Evolutionary conservation across 257 asterid species (phyloP), one percentile per base, ranked within the genome.

Genomic region (Misopates orontium): DNA sequence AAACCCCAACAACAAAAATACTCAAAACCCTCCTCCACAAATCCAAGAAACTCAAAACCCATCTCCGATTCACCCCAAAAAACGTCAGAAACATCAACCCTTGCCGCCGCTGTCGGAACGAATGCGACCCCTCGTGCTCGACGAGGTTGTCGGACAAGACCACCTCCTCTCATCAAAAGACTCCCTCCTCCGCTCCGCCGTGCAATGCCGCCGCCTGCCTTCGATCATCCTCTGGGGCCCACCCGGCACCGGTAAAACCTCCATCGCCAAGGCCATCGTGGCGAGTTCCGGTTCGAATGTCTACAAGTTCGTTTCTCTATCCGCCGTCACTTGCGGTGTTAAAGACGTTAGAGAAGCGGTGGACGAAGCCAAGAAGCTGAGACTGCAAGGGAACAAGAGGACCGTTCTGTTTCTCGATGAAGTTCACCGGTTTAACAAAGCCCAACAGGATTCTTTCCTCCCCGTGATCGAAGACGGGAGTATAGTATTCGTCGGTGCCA

Each of bases 391-490:
- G 54, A 72, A 51, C 23, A 78, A 64, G 36, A 79, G 85, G 48
- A 91, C 95, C 0, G 76, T 91, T 36, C 77, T 91, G 21, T 88
- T 91, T 25, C 86, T 88, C 19, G 96, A 91, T 65, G 98, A 91
- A 71, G 98, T 91, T n/a, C 98, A 91, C 68, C 66, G 98, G 69
- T 91, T 91, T 74, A 91, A 91, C 82, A 91, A 88, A 62, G 89
- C 94, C 0, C 98, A 91, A 58, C 96, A 88, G 53, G 98, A 91
- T 31, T 91, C 96, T 0, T 87, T 91, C 20, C 69, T 91, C 18
- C 98, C 95, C 0, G 90, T 86, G 12, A 91, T 91, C n/a, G 98
- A 88, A 72, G 95, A 91, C 50, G 98, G 96, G 15, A 86, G 85
- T 69, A 80, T 91, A 7, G 79, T 91, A 16, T 91, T 91, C 80